A percentile compares a stretch with the other conserved stretches of the same genome.
Evolutionary conservation across 257 asterid species (phyloP).

Genomic region (Cruciata laevipes): DNA sequence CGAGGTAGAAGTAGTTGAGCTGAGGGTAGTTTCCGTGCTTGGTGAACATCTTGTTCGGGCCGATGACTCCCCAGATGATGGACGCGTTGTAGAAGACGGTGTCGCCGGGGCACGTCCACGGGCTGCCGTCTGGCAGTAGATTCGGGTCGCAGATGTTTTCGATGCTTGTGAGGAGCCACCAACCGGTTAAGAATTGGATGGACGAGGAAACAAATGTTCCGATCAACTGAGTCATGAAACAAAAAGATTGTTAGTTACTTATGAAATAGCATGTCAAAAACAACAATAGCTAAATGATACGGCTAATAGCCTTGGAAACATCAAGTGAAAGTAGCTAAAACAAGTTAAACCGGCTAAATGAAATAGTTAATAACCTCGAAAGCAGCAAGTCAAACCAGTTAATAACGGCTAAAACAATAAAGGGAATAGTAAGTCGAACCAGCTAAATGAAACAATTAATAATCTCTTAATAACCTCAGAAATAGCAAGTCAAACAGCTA

Average conservation of each 20-base stretch:
- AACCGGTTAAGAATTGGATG: neutral
- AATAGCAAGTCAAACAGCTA: too few relatives aligned
- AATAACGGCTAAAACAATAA: too few relatives aligned
- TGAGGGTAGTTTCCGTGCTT: neutral
- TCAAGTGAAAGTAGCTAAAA: too few relatives aligned
- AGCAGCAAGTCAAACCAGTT: too few relatives aligned
- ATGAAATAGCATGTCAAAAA: too few relatives aligned
- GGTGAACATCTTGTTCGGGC: neutral
- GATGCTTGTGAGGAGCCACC: neutral
- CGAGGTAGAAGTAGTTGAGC: neutral
- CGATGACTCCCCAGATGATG: neutral
- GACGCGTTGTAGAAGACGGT: neutral
- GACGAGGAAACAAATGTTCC: constrained; percentile 1
- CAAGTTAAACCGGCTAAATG: too few relatives aligned
- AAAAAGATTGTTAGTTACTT: too few relatives aligned
- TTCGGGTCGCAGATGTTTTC: neutral
- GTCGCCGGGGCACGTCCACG: neutral
- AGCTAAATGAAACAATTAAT: too few relatives aligned
- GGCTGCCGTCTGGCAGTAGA: neutral
- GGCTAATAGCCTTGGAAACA: too few relatives aligned
- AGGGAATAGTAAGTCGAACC: neutral
- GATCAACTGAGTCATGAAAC: neutral
- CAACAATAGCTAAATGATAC: too few relatives aligned
- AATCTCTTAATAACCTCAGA: too few relatives aligned
- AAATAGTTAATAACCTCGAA: too few relatives aligned